phyloP scores from a whole-genome alignment of 371 early-diverging fungal genomes.

The Mortierella sp. region DNA sequence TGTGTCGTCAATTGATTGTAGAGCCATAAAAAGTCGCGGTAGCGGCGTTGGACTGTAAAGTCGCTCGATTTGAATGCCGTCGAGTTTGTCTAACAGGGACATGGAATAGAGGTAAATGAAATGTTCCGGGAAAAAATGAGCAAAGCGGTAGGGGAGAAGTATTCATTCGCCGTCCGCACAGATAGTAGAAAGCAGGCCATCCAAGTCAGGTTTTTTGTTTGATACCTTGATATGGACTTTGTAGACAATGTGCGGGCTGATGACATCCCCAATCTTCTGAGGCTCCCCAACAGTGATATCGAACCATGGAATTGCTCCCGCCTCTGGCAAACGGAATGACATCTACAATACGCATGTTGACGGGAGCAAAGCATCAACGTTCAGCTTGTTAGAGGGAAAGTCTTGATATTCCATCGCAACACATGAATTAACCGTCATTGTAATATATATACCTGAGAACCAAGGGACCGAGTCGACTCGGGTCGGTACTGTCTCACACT shows the following conservation, averaged over 20 bases:
- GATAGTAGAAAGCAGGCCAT: neutral
- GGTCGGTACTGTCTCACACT: constrained; percentile 37
- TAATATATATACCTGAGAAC: constrained; percentile 28
- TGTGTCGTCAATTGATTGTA: constrained; percentile 84
- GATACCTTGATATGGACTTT: constrained; percentile 85
- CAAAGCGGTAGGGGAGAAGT: too few species aligned
- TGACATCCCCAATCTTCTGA: constrained; percentile 90
- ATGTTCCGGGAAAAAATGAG: neutral
- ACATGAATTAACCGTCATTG: too few species aligned
- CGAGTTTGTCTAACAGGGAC: constrained; percentile 78
- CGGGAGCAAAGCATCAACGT: neutral
- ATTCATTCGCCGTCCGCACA: neutral
- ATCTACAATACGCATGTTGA: constrained; percentile 22
- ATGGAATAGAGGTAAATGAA: neutral
- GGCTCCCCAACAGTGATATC: constrained; percentile 90
- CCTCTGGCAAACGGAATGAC: constrained; percentile 65
- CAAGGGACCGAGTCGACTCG: constrained; percentile 45
- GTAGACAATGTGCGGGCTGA: constrained; percentile 90
- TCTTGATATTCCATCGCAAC: neutral
- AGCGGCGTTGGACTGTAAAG: constrained; percentile 88
- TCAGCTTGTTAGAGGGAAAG: neutral
- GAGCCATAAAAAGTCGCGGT: constrained; percentile 96
- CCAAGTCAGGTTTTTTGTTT: constrained; percentile 18
- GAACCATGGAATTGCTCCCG: constrained; percentile 77
- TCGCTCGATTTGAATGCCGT: constrained; percentile 82